Conservation (phyloP, 2,329 filamentous ascomycete species). For the Aspergillus arachidicola region DNA sequence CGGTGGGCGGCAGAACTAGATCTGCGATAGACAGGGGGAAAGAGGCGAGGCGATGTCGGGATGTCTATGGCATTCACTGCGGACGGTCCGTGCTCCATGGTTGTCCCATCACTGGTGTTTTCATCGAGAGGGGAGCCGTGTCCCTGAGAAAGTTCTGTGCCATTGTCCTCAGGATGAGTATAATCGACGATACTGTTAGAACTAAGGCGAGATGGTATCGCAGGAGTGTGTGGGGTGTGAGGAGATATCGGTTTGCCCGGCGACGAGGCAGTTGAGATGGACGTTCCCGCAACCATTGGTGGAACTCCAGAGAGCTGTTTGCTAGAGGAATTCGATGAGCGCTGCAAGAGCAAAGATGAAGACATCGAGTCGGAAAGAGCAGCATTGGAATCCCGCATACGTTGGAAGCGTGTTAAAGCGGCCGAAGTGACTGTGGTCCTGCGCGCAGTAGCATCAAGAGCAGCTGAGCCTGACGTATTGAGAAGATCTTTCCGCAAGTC, state of each 20-base stretch:
- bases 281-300: slow-evolving; percentile 64
- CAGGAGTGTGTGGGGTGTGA: slow-evolving; percentile 89
- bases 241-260: slow-evolving; percentile 88
- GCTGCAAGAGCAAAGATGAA: slow-evolving; percentile 81
- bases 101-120: slow-evolving; percentile 37
- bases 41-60: slow-evolving; percentile 48
- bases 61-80: slow-evolving; percentile 52
- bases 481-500: slow-evolving; percentile 88
- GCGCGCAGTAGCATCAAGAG: slow-evolving; percentile 69
- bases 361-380: slow-evolving; percentile 91
- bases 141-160: slow-evolving; percentile 32
- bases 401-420: slow-evolving; percentile 81
- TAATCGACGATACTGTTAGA: slow-evolving; percentile 84
- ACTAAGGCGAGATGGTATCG: slow-evolving; percentile 89
- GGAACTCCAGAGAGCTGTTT: slow-evolving; percentile 71
- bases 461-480: slow-evolving; percentile 58
- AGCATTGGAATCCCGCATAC: slow-evolving; percentile 86
- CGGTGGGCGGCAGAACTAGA: slow-evolving; percentile 49
- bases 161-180: slow-evolving; percentile 42
- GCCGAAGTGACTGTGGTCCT: slow-evolving; percentile 77
- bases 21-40: slow-evolving; percentile 44
- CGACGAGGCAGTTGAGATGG: slow-evolving; percentile 82
- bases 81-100: slow-evolving; percentile 34
- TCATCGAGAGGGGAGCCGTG: slow-evolving; percentile 38
- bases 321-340: slow-evolving; percentile 76